Conservation (phyloP, 1,284 basidiomycete genomes). For the Phellinidium pouzarii region DNA sequence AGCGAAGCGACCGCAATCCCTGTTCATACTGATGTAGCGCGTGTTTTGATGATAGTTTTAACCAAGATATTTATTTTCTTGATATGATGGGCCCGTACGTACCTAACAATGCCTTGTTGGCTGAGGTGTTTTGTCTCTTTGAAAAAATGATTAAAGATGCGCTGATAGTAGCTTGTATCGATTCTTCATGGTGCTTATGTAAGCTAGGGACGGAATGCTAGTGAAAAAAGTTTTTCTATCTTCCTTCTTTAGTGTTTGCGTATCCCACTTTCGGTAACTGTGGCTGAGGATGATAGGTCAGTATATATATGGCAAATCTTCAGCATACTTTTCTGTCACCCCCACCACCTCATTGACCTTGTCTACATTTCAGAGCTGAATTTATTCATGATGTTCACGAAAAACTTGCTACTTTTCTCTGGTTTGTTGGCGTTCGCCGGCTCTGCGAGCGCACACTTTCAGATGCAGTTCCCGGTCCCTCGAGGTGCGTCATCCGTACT, state of each 20-base stretch:
- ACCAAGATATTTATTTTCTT: too few relatives aligned
- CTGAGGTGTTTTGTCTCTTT: too few relatives aligned
- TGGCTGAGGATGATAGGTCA: background rate
- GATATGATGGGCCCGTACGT: too few relatives aligned
- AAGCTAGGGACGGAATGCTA: too few relatives aligned
- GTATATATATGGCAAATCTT: background rate
- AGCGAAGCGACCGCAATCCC: too few relatives aligned
- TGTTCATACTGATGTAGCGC: too few relatives aligned
- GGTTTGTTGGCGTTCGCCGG: conserved; percentile 26
- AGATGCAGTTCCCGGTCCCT: conserved; percentile 50
- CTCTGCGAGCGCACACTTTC: conserved; percentile 52
- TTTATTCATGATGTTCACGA: background rate
- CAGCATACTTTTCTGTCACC: background rate
- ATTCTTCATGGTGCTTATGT: too few relatives aligned
- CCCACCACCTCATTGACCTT: background rate
- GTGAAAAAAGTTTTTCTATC: conserved; percentile 19
- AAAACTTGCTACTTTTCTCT: background rate
- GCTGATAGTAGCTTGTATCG: too few relatives aligned
- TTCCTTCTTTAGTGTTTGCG: background rate
- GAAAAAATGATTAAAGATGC: too few relatives aligned
- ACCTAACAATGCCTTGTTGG: too few relatives aligned
- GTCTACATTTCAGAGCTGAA: too few relatives aligned
- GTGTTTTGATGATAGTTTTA: too few relatives aligned
- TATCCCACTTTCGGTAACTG: background rate
- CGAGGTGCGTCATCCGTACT: conserved; percentile 32